Evolutionary conservation across 139 green algal genomes (phyloP).

Genomic region (Coelastrella sp.): DNA sequence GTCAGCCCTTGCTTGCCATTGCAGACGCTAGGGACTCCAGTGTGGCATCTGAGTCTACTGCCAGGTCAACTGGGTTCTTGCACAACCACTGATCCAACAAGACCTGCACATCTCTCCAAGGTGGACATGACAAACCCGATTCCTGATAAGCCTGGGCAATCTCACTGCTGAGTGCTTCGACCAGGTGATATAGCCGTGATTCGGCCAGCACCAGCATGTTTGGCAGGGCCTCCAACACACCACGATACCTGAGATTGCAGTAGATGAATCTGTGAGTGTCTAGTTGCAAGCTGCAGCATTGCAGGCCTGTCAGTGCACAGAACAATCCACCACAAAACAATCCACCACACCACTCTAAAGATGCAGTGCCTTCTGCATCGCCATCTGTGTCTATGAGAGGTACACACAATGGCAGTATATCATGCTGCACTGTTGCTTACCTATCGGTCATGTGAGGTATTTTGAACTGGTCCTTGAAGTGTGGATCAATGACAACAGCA

Average conservation of each 20-base stretch:
- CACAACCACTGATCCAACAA: constrained; percentile 30
- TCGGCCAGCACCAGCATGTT: constrained; percentile 28
- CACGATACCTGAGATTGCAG: background rate
- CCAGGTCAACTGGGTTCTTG: background rate
- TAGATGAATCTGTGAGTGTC: no score
- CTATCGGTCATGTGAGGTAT: constrained; percentile 9
- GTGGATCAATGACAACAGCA: constrained; percentile 25
- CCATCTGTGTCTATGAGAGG: no score
- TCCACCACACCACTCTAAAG: background rate
- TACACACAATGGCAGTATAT: background rate
- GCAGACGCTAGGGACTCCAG: background rate
- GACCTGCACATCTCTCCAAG: background rate
- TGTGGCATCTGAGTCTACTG: background rate
- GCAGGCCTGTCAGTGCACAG: no score
- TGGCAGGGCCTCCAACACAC: constrained; percentile 28
- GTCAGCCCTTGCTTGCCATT: background rate
- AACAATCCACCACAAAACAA: background rate
- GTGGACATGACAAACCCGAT: background rate
- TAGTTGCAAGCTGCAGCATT: no score
- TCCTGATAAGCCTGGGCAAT: background rate
- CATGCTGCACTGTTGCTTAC: background rate
- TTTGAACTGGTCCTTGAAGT: constrained; percentile 39
- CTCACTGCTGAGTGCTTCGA: constrained; percentile 28
- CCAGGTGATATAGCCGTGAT: constrained; percentile 22
- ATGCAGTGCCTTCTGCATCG: no score